Conservation (phyloP, 2,329 filamentous ascomycete species). For the Onygenales sp. region DNA sequence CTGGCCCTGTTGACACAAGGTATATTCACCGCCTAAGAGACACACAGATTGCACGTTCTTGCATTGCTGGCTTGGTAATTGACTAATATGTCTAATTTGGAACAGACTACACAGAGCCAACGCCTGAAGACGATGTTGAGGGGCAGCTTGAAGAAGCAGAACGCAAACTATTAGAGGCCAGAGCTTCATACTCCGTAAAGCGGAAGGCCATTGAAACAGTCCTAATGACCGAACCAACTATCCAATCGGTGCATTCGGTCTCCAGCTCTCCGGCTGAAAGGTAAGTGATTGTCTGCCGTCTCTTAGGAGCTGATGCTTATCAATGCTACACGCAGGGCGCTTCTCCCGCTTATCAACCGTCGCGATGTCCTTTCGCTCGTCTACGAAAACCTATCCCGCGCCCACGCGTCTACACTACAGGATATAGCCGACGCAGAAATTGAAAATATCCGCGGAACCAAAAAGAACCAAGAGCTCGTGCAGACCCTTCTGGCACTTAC, state of each 20-base stretch:
- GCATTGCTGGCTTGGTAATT: background rate
- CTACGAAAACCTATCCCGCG: constrained; percentile 50
- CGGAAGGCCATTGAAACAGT: constrained; percentile 61
- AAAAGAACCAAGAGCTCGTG: constrained; percentile 55
- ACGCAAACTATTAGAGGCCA: constrained; percentile 58
- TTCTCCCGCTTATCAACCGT: constrained; percentile 56
- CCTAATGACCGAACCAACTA: constrained; percentile 61
- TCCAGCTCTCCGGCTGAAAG: constrained; percentile 57
- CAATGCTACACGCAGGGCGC: constrained; percentile 41
- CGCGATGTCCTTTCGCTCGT: constrained; percentile 59
- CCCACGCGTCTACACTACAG: constrained; percentile 42
- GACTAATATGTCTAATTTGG: background rate
- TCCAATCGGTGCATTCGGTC: constrained; percentile 66
- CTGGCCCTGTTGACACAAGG: constrained; percentile 52
- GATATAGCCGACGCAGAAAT: constrained; percentile 49
- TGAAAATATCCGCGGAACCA: constrained; percentile 47
- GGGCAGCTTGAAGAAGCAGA: constrained; percentile 47
- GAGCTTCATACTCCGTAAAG: constrained; percentile 59
- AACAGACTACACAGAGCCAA: constrained; percentile 21
- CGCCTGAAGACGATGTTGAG: constrained; percentile 43
- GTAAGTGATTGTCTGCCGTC: constrained; percentile 33
- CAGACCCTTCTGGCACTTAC: constrained; percentile 54
- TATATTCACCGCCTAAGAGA: constrained; percentile 12
- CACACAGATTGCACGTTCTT: background rate
- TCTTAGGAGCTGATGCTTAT: background rate